phyloP scores from a whole-genome alignment of 2,329 filamentous ascomycete species.

The Stachybotrys echinatus region DNA sequence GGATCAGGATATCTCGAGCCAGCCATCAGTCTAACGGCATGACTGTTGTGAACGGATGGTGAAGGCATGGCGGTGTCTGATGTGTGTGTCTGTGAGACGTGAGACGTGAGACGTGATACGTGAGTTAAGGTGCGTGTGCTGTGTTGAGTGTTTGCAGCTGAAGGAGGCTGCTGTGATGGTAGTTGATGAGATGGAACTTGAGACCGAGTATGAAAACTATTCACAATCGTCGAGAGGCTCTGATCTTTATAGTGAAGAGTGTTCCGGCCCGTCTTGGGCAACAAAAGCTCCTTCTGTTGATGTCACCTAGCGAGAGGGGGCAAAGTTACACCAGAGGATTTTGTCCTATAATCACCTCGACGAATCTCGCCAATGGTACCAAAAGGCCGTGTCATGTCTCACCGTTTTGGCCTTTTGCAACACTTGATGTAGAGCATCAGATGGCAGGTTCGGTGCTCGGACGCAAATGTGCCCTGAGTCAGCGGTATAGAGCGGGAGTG shows the following conservation, averaged over 20 bases:
- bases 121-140: not conserved
- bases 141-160: no score
- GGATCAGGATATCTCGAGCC: slow-evolving; percentile 14
- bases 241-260: not conserved
- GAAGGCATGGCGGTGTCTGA: not conserved
- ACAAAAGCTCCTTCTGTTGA: not conserved
- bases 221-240: not conserved
- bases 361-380: not conserved
- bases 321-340: not conserved
- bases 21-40: not conserved
- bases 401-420: not conserved
- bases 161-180: not conserved
- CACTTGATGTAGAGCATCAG: not conserved
- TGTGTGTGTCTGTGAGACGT: not conserved
- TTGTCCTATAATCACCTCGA: not conserved
- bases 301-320: not conserved
- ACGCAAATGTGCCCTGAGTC: not conserved
- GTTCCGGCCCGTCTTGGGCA: not conserved
- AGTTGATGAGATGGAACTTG: not conserved
- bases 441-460: not conserved
- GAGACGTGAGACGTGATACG: not conserved
- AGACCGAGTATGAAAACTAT: not conserved
- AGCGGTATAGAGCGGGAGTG: not conserved
- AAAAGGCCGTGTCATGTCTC: not conserved
- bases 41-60: not conserved